These are phyloP conservation scores for Pouteria campechiana DNA, from an alignment of 179 eudicot genomes.

Conservation along the genomic window DNA sequence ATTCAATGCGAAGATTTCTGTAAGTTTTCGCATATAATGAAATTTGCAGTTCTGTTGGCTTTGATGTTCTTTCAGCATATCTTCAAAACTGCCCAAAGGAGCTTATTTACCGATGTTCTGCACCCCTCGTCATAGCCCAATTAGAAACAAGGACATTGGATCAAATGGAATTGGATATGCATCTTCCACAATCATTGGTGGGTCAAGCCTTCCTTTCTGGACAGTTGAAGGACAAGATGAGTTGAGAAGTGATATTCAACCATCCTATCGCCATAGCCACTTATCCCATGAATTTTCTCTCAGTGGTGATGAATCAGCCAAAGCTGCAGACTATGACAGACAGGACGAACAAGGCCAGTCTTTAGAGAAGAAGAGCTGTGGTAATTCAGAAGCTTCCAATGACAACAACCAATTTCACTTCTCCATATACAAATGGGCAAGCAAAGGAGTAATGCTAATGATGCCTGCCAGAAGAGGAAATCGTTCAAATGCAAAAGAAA, in stretches of 20 bases:
- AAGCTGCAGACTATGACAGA: slow-evolving; percentile 10
- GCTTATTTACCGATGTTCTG: slow-evolving; percentile 23
- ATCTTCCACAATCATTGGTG: slow-evolving; percentile 18
- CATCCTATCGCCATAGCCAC: slow-evolving; percentile 24
- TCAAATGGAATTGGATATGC: slow-evolving; percentile 9
- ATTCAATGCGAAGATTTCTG: not conserved
- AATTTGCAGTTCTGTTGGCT: not conserved
- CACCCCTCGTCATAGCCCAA: slow-evolving; percentile 19
- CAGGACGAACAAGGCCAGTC: slow-evolving; percentile 2
- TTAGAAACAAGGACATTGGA: slow-evolving; percentile 10
- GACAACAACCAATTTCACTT: slow-evolving; percentile 53
- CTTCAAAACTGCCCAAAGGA: slow-evolving; percentile 33
- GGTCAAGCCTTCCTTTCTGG: slow-evolving; percentile 35
- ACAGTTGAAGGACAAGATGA: slow-evolving; percentile 14
- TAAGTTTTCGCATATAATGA: not conserved
- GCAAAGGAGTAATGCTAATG: slow-evolving; percentile 39
- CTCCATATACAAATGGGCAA: slow-evolving; percentile 88
- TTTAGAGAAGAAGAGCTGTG: slow-evolving; percentile 7
- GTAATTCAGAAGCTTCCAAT: slow-evolving; percentile 15
- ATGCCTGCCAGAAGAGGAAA: slow-evolving; percentile 29
- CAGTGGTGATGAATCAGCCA: slow-evolving; percentile 10
- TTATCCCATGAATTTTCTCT: slow-evolving; percentile 29
- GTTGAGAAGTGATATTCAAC: slow-evolving; percentile 5
- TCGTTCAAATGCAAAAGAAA: slow-evolving; percentile 21
- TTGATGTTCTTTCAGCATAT: slow-evolving; percentile 39